Evolutionary conservation across 768 basidiomycete genomes (phyloP).

Genomic region (Boletus sp.): DNA sequence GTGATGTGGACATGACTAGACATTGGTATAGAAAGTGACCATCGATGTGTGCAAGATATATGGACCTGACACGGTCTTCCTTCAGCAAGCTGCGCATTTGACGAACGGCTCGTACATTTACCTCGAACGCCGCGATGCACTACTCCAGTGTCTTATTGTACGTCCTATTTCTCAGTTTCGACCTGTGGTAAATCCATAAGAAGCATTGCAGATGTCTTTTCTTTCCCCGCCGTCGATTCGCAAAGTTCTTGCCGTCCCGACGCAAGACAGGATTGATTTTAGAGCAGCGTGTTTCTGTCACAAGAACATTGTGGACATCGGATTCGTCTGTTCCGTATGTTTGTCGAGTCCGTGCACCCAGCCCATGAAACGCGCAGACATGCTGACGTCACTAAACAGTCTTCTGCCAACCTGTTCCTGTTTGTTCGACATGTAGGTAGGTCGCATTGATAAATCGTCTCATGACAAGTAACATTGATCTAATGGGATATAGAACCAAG

Average conservation of each 20-base stretch:
- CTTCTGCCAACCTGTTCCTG: slow-evolving; percentile 90
- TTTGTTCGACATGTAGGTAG: slow-evolving; percentile 91
- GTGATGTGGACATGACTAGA: slow-evolving; percentile 25
- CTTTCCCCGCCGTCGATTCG: slow-evolving; percentile 70
- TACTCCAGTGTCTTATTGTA: slow-evolving; percentile 92
- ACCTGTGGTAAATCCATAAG: background rate
- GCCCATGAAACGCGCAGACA: background rate
- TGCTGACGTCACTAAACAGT: slow-evolving; percentile 47
- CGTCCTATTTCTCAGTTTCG: slow-evolving; percentile 17
- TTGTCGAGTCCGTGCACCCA: slow-evolving; percentile 72
- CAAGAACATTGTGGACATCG: slow-evolving; percentile 93
- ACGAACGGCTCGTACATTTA: slow-evolving; percentile 93
- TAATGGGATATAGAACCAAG: slow-evolving; percentile 62
- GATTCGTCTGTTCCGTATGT: slow-evolving; percentile 98
- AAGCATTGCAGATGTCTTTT: slow-evolving; percentile 73
- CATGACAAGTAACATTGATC: background rate
- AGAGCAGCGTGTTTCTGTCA: slow-evolving; percentile 99
- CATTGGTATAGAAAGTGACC: slow-evolving; percentile 72
- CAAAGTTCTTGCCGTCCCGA: slow-evolving; percentile 76
- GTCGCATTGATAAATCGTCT: slow-evolving; percentile 29
- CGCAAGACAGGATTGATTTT: slow-evolving; percentile 95
- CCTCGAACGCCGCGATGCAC: slow-evolving; percentile 72
- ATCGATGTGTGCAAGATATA: slow-evolving; percentile 95
- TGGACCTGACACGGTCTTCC: slow-evolving; percentile 87
- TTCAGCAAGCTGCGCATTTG: slow-evolving; percentile 95